Evolutionary conservation across 208 protist genomes (phyloP).

Genomic region (Trypanosoma melophagium): DNA sequence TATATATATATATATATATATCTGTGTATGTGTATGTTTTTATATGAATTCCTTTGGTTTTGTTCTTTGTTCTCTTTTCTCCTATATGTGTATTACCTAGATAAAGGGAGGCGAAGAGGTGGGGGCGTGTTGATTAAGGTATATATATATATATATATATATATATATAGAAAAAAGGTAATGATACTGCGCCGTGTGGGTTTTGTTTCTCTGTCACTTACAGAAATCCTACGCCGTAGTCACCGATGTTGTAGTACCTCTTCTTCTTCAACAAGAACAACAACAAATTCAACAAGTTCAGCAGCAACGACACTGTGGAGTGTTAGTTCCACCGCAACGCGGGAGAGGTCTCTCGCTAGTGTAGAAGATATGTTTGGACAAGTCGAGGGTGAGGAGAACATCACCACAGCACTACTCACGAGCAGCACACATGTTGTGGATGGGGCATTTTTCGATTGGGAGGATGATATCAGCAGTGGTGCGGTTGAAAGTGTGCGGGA

Average conservation of each 20-base stretch:
- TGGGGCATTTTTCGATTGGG: not conserved
- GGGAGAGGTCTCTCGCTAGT: not conserved
- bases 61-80: not conserved
- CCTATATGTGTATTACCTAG: not conserved
- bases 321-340: not conserved
- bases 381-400: conserved; percentile 1
- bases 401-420: not conserved
- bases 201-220: not conserved
- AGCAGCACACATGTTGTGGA: not conserved
- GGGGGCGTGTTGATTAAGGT: not conserved
- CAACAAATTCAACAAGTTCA: not conserved
- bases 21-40: not conserved
- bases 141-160: conserved; percentile 7
- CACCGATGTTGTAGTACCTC: not conserved
- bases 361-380: conserved; percentile 32
- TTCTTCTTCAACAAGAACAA: not conserved
- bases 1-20: not conserved
- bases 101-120: not conserved
- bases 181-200: conserved; percentile 10
- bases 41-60: not conserved
- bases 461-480: not conserved
- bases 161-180: not conserved
- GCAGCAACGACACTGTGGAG: not conserved
- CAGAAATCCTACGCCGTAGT: not conserved
- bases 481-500: conserved; percentile 3